phyloP scores from a whole-genome alignment of 345 rosid genomes.

The Jatropha curcas region DNA sequence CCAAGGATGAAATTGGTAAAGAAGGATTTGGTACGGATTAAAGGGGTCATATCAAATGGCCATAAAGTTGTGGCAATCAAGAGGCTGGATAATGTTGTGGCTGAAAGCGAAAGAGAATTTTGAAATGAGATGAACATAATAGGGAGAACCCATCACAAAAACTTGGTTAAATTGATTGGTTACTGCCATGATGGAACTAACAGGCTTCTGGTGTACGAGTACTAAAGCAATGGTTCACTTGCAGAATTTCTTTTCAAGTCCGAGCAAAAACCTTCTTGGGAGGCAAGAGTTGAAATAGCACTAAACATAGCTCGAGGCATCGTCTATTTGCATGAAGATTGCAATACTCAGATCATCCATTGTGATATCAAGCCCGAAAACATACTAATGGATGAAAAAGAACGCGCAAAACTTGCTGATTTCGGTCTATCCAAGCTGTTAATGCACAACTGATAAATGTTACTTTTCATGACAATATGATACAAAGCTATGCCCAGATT shows the following conservation, averaged over 20 bases:
- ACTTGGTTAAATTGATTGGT: conserved; percentile 31
- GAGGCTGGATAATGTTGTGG: conserved; percentile 15
- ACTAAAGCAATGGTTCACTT: conserved; percentile 22
- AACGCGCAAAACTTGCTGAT: conserved; percentile 17
- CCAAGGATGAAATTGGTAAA: conserved; percentile 15
- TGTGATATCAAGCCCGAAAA: conserved; percentile 10
- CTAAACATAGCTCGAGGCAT: conserved; percentile 21
- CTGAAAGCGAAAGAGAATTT: conserved; percentile 22
- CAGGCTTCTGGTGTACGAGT: conserved; percentile 27
- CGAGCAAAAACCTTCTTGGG: conserved; percentile 6
- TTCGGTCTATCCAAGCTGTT: conserved; percentile 27
- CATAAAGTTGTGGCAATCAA: conserved; percentile 15
- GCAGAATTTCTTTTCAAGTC: conserved; percentile 1
- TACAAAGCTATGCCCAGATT: no score
- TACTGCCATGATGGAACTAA: conserved; percentile 24
- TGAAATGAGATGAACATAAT: conserved; percentile 27
- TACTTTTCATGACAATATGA: no score
- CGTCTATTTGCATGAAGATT: conserved; percentile 23
- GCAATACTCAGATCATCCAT: conserved; percentile 27
- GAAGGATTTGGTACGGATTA: conserved; percentile 18
- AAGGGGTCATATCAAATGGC: conserved; percentile 10
- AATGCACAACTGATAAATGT: conserved; percentile 25
- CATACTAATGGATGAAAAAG: conserved; percentile 25
- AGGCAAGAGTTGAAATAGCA: conserved; percentile 20
- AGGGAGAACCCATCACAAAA: conserved; percentile 30